Evolutionary conservation across 2,329 filamentous ascomycete genomes (phyloP), one percentile per base, ranked within the genome.

Genomic region (Ambrosiella beaveri): DNA sequence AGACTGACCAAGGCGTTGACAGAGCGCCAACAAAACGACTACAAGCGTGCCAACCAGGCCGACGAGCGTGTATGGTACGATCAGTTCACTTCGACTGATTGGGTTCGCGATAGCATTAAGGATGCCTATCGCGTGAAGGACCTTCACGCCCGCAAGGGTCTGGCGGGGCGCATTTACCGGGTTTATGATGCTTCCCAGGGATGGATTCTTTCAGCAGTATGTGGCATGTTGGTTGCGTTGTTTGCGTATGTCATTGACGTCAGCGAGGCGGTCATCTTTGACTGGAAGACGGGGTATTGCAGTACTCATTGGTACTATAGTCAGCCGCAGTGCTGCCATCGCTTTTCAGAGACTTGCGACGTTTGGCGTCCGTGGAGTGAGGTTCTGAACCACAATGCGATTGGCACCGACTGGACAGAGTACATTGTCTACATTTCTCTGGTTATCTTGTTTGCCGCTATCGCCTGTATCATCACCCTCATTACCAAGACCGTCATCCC

Each of bases 61-160:
- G 87, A 96, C 66, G 89, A 97, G 64, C 83, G 93, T 61, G 86
- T 94, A 8, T 97, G 93, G 93, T 97, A 97, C 71, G 93, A 98
- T 73, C 93, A 98, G 70, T 95, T 95, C 66, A 95, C 89, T 5
- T 95, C 88, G 6, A 96, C 88, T 58, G 91, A 98, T 69, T 98
- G 93, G 93, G 90, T 98, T 0, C 91, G 95, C 68, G 93, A 98
- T 70, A 90, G 86, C 68, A 96, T 98, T 64, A 88, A 89, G 65
- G 93, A 97, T 70, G 88, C 90, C 8, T 88, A 89, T 65, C 86
- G 93, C 35, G 82, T 94, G 54, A 93, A 94, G 68, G 83, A 83
- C 57, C 76, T 98, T 44, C 81, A 88, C 54, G 83, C 79, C 65
- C 78, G 89, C 54, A 94, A 85, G 68, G 93, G 91, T 70, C 78